These are phyloP conservation scores for Liquidambar formosana DNA, from an alignment of 164 flowering plant genomes.

Conservation along the genomic window DNA sequence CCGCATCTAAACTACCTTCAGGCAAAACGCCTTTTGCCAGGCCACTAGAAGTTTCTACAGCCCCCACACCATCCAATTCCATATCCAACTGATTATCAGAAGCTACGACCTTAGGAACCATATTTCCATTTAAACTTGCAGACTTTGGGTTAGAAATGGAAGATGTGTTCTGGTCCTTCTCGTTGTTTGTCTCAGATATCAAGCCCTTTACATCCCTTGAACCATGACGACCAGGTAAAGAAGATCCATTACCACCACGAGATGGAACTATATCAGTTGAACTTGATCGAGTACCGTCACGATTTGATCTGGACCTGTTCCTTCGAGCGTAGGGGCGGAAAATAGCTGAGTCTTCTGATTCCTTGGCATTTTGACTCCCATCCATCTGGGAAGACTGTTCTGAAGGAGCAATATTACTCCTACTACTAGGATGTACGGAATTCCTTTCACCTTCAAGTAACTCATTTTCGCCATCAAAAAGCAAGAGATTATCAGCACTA, in stretches of 20 bases:
- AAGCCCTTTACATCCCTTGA: slow-evolving; percentile 53
- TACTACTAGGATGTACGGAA: slow-evolving; percentile 36
- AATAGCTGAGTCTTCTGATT: slow-evolving; percentile 70
- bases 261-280: slow-evolving; percentile 45
- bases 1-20: slow-evolving; percentile 29
- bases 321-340: slow-evolving; percentile 81
- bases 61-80: slow-evolving; percentile 40
- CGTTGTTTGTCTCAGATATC: slow-evolving; percentile 34
- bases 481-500: slow-evolving; percentile 85
- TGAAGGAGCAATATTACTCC: slow-evolving; percentile 43
- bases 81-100: slow-evolving; percentile 40
- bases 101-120: slow-evolving; percentile 23
- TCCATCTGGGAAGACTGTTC: slow-evolving; percentile 62
- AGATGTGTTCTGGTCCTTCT: slow-evolving; percentile 35
- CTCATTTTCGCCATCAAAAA: slow-evolving; percentile 78
- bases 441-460: slow-evolving; percentile 47
- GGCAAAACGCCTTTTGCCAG: slow-evolving; percentile 20
- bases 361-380: slow-evolving; percentile 57
- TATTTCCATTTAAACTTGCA: slow-evolving; percentile 41
- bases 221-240: slow-evolving; percentile 46
- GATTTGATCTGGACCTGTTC: slow-evolving; percentile 68
- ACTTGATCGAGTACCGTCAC: slow-evolving; percentile 57
- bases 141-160: slow-evolving; percentile 42
- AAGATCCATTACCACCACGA: slow-evolving; percentile 53
- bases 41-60: slow-evolving; percentile 20